Base-by-base conservation (phyloP, 129 eudicot species). In the Pseudognaphalium luteoalbum region DNA sequence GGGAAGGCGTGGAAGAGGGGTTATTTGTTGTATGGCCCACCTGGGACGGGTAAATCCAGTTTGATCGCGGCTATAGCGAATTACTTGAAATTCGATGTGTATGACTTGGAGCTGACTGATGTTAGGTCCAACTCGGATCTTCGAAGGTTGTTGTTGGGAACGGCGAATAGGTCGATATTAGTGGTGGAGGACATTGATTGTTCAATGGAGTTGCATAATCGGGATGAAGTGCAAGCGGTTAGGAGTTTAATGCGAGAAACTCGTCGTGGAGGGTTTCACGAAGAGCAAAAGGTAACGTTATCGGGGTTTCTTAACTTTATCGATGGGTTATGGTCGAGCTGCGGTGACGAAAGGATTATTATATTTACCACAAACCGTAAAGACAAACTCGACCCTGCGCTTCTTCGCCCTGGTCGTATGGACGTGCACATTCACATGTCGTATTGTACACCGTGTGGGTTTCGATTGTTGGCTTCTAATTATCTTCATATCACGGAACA, bases 121-220 rank as follows among this genome's bases (percentile, higher is more conserved):
- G 63, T 88, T 0, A 74, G 41, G n/a, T 47, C 82, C 1, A 87
- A 91, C 68, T 85, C 92, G 2, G 86, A 76, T 41, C 73, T 88
- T 68, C 78, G 97, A 79, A 83, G 73, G 70, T 39, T 91, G 76
- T 54, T 91, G 80, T 70, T 88, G 79, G 70, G 85, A 22, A 91
- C 95, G 17, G 81, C 88, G 4, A 91, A 88, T 64, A 63, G 89
- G 33, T 91, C 96, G 0, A 88, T 88, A n/a, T 82, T 90, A 19
- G 90, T 91, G 14, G 88, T 91, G 32, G 93, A 91, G 52, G 95
- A 86, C 71, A 91, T 88, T 34, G 97, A 91, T 47, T 91, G 97
- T 71, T 85, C 88, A 5, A 83, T 87, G 19, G 80, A 83, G 41
- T 63, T 89, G 82, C 91, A 87, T 4, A 83, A 81, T 75, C 71